A percentile compares a stretch with the other conserved stretches of the same genome.
These are phyloP conservation scores for Colletotrichum chlorophyti DNA, from an alignment of 2,329 filamentous ascomycete species.

Conservation along the genomic window DNA sequence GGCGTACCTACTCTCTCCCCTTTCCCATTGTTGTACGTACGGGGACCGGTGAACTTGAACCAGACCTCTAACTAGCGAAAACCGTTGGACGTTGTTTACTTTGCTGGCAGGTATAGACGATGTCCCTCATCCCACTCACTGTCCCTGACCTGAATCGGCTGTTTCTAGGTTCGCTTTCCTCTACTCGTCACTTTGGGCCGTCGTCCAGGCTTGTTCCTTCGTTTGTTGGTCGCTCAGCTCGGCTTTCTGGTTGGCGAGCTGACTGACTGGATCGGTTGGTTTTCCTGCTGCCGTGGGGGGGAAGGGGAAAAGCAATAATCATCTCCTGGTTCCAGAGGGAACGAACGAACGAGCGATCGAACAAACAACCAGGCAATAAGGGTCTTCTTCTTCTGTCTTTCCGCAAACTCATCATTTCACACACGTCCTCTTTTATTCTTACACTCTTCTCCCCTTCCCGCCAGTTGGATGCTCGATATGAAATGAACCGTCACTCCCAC, in stretches of 20 bases:
- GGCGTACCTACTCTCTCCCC: neutral
- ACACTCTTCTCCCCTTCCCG: slow-evolving; percentile 7
- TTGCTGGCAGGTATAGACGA: too few relatives aligned
- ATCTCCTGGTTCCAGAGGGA: slow-evolving; percentile 23
- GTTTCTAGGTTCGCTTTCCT: too few relatives aligned
- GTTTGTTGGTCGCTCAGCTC: neutral
- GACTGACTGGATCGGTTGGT: neutral
- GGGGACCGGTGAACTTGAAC: too few relatives aligned
- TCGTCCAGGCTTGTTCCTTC: neutral
- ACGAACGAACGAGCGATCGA: slow-evolving; percentile 6
- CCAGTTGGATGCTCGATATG: slow-evolving; percentile 7
- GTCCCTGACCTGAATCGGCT: too few relatives aligned
- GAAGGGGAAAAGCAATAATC: slow-evolving; percentile 29
- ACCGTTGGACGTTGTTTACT: too few relatives aligned
- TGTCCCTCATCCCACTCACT: too few relatives aligned
- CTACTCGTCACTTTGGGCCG: neutral
- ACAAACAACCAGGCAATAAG: slow-evolving; percentile 27
- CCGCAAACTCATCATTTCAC: slow-evolving; percentile 10
- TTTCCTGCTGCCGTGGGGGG: slow-evolving; percentile 6
- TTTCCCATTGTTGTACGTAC: too few relatives aligned
- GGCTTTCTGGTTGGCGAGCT: neutral
- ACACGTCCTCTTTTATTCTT: neutral
- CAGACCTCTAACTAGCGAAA: too few relatives aligned
- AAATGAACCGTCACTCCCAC: slow-evolving; percentile 23
- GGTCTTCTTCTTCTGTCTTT: slow-evolving; percentile 12